Percentiles rank a stretch among this genome's conserved stretches.
phyloP scores from a whole-genome alignment of 2,329 filamentous ascomycete genomes.

The Xylaria sp. region DNA sequence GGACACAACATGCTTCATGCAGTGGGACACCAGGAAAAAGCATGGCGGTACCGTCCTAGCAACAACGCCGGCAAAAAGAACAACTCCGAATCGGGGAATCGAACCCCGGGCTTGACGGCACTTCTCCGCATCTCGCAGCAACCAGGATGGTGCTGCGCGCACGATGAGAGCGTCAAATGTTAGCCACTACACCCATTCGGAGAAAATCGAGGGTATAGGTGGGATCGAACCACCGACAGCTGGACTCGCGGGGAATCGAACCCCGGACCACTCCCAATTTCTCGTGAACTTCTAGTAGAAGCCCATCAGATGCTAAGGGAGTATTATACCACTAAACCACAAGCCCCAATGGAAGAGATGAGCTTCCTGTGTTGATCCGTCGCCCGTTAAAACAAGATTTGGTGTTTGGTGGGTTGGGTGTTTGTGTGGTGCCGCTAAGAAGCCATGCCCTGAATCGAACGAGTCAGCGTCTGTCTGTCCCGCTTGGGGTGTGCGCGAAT shows the following conservation, averaged over 20 bases:
- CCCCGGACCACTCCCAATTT: constrained; percentile 34
- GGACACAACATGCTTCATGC: not conserved
- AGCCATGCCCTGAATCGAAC: not conserved
- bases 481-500: not conserved
- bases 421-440: constrained; percentile 13
- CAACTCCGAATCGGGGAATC: constrained; percentile 42
- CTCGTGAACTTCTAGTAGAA: not conserved
- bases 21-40: not conserved
- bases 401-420: not conserved
- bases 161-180: constrained; percentile 45
- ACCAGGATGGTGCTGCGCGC: no score
- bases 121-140: not conserved
- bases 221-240: constrained; percentile 19
- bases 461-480: not conserved
- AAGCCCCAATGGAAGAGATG: constrained; percentile 18
- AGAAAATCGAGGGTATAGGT: constrained; percentile 24
- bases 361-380: constrained; percentile 13
- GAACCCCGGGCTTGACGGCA: constrained; percentile 40
- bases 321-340: constrained; percentile 31
- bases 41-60: no score
- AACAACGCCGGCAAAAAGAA: not conserved
- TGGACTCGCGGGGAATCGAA: constrained; percentile 37
- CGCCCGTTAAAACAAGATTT: constrained; percentile 3
- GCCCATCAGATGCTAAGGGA: constrained; percentile 20
- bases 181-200: constrained; percentile 46